Conservation (phyloP, 305 asterid species). For the Salvia sclarea region DNA sequence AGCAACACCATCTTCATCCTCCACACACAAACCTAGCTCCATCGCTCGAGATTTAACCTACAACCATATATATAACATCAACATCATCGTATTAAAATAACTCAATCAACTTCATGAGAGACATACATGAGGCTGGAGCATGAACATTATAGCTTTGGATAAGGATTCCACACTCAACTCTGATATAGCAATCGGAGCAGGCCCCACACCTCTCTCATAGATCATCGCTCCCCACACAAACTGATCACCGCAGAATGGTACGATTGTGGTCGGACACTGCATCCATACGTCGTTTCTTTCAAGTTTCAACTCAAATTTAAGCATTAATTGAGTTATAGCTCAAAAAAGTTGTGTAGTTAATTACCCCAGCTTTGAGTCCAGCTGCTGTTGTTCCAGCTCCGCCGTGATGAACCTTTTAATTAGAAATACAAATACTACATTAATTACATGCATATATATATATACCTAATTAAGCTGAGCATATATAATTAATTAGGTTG, state of each 20-base stretch:
- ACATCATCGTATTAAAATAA: too few relatives aligned
- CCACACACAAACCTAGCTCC: conserved; percentile 55
- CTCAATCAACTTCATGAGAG: too few relatives aligned
- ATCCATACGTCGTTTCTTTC: not conserved
- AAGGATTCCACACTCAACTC: conserved; percentile 66
- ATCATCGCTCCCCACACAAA: conserved; percentile 88
- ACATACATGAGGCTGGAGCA: conserved; percentile 83
- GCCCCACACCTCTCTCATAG: conserved; percentile 68
- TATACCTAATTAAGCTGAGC: too few relatives aligned
- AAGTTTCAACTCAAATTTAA: too few relatives aligned
- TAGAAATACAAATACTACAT: too few relatives aligned
- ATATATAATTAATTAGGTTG: too few relatives aligned
- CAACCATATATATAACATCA: too few relatives aligned
- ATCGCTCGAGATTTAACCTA: conserved; percentile 75
- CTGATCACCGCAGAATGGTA: conserved; percentile 94
- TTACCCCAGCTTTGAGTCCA: conserved; percentile 93
- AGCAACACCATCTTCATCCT: conserved; percentile 79
- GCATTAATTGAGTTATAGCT: too few relatives aligned
- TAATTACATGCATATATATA: too few relatives aligned
- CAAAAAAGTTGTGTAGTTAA: not conserved
- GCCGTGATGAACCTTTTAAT: conserved; percentile 94
- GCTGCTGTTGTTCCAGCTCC: conserved; percentile 97
- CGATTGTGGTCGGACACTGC: conserved; percentile 96
- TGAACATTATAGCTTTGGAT: conserved; percentile 76
- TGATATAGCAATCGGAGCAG: conserved; percentile 75